Conservation (phyloP, 2,329 filamentous ascomycete genomes). For the Elsinoe australis region DNA sequence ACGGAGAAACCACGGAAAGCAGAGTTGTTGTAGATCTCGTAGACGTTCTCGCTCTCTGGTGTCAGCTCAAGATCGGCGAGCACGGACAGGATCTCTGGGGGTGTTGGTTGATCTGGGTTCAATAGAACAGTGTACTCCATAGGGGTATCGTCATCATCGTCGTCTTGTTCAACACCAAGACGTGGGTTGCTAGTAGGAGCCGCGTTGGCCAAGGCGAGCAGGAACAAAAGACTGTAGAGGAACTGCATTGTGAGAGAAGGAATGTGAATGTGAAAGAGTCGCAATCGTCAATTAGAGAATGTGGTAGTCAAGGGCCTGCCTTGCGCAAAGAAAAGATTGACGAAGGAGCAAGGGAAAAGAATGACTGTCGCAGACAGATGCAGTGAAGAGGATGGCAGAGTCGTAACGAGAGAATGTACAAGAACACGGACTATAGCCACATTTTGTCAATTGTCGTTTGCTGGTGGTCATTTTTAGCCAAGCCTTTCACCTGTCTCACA, state of each 20-base stretch:
- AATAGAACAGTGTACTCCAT: constrained; percentile 34
- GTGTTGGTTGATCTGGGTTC: constrained; percentile 27
- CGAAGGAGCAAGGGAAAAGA: background rate
- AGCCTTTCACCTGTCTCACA: constrained; percentile 4
- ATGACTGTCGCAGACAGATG: constrained; percentile 11
- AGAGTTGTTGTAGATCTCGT: constrained; percentile 36
- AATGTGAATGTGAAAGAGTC: background rate
- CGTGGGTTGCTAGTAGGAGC: constrained; percentile 2
- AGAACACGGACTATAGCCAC: background rate
- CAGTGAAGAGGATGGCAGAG: background rate
- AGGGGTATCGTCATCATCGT: constrained; percentile 9
- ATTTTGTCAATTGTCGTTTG: constrained; percentile 11
- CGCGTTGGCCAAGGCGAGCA: constrained; percentile 1
- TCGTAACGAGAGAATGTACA: background rate
- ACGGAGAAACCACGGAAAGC: constrained; percentile 36
- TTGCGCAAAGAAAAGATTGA: constrained; percentile 2
- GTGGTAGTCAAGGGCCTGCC: constrained; percentile 9
- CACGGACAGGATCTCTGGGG: constrained; percentile 31
- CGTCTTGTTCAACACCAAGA: constrained; percentile 21
- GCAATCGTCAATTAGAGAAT: constrained; percentile 12
- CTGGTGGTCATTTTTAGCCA: constrained; percentile 5
- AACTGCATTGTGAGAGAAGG: constrained; percentile 1
- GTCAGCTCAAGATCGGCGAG: constrained; percentile 32
- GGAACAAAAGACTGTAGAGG: constrained; percentile 5
- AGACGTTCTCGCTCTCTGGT: constrained; percentile 33